phyloP scores from a whole-genome alignment of 495 filamentous ascomycete genomes.

The Penicillium canariense region DNA sequence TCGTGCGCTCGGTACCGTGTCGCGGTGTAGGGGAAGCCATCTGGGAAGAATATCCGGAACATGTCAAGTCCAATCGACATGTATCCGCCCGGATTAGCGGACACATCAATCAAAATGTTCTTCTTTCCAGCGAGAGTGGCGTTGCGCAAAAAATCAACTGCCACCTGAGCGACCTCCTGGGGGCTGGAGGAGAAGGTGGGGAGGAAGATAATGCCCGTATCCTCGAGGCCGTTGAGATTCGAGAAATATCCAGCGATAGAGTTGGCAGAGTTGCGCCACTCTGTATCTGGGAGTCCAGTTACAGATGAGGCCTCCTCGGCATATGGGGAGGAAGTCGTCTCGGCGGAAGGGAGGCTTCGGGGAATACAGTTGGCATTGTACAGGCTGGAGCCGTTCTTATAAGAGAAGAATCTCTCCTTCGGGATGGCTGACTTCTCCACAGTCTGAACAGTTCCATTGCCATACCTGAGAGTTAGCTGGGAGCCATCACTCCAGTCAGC shows the following conservation, averaged over 20 bases:
- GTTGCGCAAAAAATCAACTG: slow-evolving; percentile 34
- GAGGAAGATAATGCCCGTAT: slow-evolving; percentile 40
- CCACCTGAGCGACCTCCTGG: slow-evolving; percentile 20
- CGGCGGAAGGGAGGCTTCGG: slow-evolving; percentile 6
- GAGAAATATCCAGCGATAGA: slow-evolving; percentile 41
- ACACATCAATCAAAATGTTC: slow-evolving; percentile 55
- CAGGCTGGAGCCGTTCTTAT: slow-evolving; percentile 22
- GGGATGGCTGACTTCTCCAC: slow-evolving; percentile 21
- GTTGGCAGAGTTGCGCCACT: slow-evolving; percentile 44
- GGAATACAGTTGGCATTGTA: slow-evolving; percentile 26
- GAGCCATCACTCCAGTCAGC: slow-evolving; percentile 25
- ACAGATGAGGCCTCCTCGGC: slow-evolving; percentile 53
- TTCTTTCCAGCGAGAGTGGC: slow-evolving; percentile 39
- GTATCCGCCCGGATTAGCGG: slow-evolving; percentile 54
- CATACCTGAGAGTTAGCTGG: slow-evolving; percentile 16
- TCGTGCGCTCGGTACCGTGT: slow-evolving; percentile 45
- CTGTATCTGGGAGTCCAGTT: slow-evolving; percentile 51
- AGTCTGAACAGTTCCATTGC: slow-evolving; percentile 21
- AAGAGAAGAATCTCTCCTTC: slow-evolving; percentile 23
- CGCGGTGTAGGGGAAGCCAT: slow-evolving; percentile 33
- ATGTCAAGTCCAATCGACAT: slow-evolving; percentile 28
- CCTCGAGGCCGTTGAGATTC: slow-evolving; percentile 27
- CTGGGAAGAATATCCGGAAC: slow-evolving; percentile 39
- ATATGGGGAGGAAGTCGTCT: slow-evolving; percentile 23
- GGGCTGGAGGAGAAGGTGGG: slow-evolving; percentile 33